Base-by-base conservation (phyloP, 441 rosid species). In the Euphorbia celastroides region DNA sequence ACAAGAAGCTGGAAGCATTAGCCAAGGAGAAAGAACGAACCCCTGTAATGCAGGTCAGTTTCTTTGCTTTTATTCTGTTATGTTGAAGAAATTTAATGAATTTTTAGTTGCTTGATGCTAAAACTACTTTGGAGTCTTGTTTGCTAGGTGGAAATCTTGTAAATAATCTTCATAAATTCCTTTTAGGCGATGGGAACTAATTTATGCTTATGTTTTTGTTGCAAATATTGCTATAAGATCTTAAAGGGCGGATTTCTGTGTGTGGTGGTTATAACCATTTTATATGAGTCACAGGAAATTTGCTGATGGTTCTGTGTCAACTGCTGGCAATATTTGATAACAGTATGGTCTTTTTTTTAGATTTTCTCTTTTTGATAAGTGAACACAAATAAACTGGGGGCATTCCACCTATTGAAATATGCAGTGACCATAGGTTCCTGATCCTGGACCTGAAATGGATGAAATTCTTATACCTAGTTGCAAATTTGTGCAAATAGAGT, bases 41-140 rank as follows among this genome's bases (percentile, higher is more conserved):
- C 72, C 88, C 96, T 48, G 84, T 82, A 60, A 56, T 88, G 90
- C 96, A 92, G 97, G 98, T 92, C 75, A 50, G 90, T 64, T 23
- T 19, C 20, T 9, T 68, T 41, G 46, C 64, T 8, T 44, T 2
- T 23, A 2, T 20, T 17, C 38, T 20, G 0, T 44, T 32, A 31
- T 34, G 20, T 13, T 34, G 71, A 57, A 31, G 42, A 26, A 38
- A 6, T 34, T 3, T 34, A 25, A 14, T 22, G 22, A 1, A 48
- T 10, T 36, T 25, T 20, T 42, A 1, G 6, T 16, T 59, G 57
- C 16, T 44, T 26, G 26, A 5, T 2, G 1, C 22, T 14, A 25
- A 27, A 62, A 7, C 7, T 2, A 26, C 1, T 6, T 38, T 14
- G 6, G 25, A 19, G 27, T 48, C 7, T 14, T 7, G 7, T 23